Percentiles rank a stretch among this genome's conserved stretches.
phyloP scores from a whole-genome alignment of 495 filamentous ascomycete species.

The Hypoxylon trugodes region DNA sequence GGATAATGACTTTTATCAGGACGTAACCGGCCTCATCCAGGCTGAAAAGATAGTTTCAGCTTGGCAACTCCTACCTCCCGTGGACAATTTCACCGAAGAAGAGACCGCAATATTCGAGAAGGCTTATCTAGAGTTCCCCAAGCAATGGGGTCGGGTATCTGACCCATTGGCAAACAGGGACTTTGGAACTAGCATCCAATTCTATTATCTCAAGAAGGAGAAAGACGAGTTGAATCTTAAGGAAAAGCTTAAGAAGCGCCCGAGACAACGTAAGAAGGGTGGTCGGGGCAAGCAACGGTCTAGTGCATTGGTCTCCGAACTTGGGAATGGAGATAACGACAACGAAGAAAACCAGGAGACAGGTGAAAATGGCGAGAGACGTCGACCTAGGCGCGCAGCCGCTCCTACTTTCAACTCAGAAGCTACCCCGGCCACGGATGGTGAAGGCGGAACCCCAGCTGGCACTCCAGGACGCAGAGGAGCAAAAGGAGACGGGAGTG shows the following conservation, averaged over 20 bases:
- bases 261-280: conserved; percentile 67
- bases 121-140: conserved; percentile 80
- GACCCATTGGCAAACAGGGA: conserved; percentile 73
- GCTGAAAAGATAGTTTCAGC: conserved; percentile 70
- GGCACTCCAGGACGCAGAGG: conserved; percentile 62
- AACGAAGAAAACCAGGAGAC: conserved; percentile 61
- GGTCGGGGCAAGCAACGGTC: conserved; percentile 70
- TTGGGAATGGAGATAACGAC: conserved; percentile 68
- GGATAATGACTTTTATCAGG: conserved; percentile 67
- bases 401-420: conserved; percentile 62
- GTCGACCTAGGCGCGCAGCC: conserved; percentile 62
- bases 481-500: conserved; percentile 59
- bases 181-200: conserved; percentile 87
- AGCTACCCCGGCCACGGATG: conserved; percentile 55
- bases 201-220: conserved; percentile 95
- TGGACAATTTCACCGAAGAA: conserved; percentile 82
- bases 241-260: conserved; percentile 78
- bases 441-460: conserved; percentile 62
- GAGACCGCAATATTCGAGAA: conserved; percentile 82
- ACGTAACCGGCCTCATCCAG: conserved; percentile 75
- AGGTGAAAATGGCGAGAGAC: conserved; percentile 59
- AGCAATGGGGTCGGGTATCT: conserved; percentile 92
- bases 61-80: conserved; percentile 77
- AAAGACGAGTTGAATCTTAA: conserved; percentile 90
- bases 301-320: conserved; percentile 77